phyloP scores from a whole-genome alignment of 345 rosid species.

The Salix caprea region DNA sequence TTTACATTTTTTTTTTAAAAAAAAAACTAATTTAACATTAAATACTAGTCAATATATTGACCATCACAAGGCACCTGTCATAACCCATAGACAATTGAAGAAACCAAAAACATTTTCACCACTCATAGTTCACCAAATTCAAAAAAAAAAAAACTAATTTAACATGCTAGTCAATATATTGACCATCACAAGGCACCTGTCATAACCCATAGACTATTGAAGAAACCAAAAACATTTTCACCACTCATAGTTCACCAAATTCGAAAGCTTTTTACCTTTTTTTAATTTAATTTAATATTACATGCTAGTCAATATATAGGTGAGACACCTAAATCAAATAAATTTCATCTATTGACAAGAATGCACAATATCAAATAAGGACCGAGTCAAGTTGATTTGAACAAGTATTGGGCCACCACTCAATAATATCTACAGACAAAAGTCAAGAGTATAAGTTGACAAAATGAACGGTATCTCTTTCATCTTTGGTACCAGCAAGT shows the following conservation, averaged over 20 bases:
- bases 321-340: slow-evolving; percentile 12
- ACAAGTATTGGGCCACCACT: background rate
- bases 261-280: background rate
- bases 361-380: slow-evolving; percentile 12
- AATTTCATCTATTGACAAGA: slow-evolving; percentile 14
- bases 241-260: background rate
- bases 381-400: slow-evolving; percentile 34
- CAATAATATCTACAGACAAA: slow-evolving; percentile 3
- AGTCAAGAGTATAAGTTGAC: slow-evolving; percentile 31
- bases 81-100: background rate
- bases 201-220: background rate
- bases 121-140: background rate
- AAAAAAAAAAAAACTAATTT: too few relatives aligned
- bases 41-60: slow-evolving; percentile 17
- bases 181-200: background rate
- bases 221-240: background rate
- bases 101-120: background rate
- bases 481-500: background rate
- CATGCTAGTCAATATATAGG: slow-evolving; percentile 22
- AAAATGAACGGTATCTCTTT: slow-evolving; percentile 14
- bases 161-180: slow-evolving; percentile 20
- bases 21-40: background rate
- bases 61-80: background rate
- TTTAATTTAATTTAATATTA: background rate
- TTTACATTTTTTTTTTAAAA: background rate